These are phyloP conservation scores for Thelonectria olida DNA, from an alignment of 2,329 filamentous ascomycete species.

Conservation along the genomic window DNA sequence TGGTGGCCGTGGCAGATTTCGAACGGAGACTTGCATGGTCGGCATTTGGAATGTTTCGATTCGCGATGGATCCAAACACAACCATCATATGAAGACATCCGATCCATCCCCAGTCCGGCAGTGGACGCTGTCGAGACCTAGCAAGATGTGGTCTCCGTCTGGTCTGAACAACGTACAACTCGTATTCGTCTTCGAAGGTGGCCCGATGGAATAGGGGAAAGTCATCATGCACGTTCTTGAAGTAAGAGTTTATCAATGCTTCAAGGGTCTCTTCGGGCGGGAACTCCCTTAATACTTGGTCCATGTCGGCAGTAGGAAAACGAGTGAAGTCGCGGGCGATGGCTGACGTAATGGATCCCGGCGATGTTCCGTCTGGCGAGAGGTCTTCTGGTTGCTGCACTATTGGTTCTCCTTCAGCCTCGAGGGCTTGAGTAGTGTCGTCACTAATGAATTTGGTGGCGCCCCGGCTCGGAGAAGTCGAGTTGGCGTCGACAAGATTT, in stretches of 20 bases:
- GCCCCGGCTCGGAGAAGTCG: neutral
- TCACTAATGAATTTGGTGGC: conserved; percentile 29
- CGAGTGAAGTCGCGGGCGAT: conserved; percentile 42
- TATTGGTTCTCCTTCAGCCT: conserved; percentile 27
- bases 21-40: conserved; percentile 40
- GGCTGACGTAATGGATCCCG: conserved; percentile 38
- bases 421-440: conserved; percentile 28
- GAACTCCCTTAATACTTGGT: conserved; percentile 41
- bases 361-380: conserved; percentile 39
- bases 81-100: conserved; percentile 50
- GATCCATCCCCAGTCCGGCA: conserved; percentile 46
- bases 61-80: conserved; percentile 46
- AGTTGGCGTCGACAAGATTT: conserved; percentile 39
- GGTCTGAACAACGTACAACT: conserved; percentile 38
- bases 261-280: conserved; percentile 42
- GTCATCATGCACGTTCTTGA: conserved; percentile 47
- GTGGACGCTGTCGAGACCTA: conserved; percentile 15
- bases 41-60: conserved; percentile 33
- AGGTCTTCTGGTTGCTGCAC: conserved; percentile 6
- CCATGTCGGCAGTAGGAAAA: conserved; percentile 36
- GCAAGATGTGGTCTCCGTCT: conserved; percentile 8
- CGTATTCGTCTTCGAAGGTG: conserved; percentile 47
- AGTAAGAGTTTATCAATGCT: conserved; percentile 45
- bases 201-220: conserved; percentile 48
- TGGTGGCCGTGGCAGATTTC: conserved; percentile 20